These are phyloP conservation scores for Nannochloropsis salina DNA, from an alignment of 108 stramenopile species.

Conservation along the genomic window DNA sequence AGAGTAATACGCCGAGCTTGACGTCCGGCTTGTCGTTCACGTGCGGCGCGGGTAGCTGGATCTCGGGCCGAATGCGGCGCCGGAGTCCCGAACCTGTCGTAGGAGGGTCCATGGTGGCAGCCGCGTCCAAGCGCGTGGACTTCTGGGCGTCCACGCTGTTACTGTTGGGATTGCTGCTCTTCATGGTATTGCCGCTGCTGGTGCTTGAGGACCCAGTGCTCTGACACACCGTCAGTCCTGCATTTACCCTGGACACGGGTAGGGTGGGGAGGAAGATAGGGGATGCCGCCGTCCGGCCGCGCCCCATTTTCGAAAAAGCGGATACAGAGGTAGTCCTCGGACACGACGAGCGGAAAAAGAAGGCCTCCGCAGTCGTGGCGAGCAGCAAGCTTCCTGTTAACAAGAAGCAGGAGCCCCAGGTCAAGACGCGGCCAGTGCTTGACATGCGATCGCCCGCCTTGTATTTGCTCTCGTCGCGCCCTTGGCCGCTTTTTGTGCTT, in stretches of 20 bases:
- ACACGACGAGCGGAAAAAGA: background rate
- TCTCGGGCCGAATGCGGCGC: background rate
- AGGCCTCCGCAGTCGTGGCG: conserved; percentile 9
- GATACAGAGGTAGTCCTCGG: background rate
- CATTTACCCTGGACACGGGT: background rate
- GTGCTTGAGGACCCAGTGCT: background rate
- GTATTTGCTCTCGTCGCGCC: too few species aligned
- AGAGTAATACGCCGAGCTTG: conserved; percentile 73
- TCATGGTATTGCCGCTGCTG: background rate
- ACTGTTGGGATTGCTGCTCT: background rate
- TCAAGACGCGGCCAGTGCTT: background rate
- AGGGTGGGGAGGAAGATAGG: background rate
- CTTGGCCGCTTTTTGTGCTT: too few species aligned
- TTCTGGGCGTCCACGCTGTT: background rate
- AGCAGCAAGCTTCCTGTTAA: background rate
- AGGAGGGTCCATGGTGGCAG: conserved; percentile 2
- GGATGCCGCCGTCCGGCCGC: background rate
- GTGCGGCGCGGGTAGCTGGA: background rate
- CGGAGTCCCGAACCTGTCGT: background rate
- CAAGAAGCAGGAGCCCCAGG: background rate
- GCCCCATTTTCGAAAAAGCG: background rate
- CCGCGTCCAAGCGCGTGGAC: background rate
- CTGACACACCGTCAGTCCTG: background rate
- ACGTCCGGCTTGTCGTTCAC: conserved; percentile 24
- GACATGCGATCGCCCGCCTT: too few species aligned